These are phyloP conservation scores for Sorghum bicolor DNA, from an alignment of 176 grass and related monocot species.

Conservation along the genomic window DNA sequence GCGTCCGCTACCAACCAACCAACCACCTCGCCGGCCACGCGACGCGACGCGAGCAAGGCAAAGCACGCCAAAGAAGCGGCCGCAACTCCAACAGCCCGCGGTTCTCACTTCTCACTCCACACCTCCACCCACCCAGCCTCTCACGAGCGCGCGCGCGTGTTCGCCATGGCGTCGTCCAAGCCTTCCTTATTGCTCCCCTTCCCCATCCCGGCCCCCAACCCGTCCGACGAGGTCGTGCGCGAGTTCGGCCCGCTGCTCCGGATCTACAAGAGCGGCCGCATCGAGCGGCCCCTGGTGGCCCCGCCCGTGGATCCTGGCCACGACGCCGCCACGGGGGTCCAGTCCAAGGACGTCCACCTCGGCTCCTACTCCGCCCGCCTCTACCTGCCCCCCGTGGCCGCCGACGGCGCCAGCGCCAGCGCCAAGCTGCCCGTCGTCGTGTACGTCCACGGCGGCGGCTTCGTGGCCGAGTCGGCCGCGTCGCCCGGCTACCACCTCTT, in stretches of 20 bases:
- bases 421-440: conserved; percentile 30
- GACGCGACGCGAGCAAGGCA: background rate
- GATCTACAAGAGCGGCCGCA: conserved; percentile 48
- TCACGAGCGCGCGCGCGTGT: too few species aligned
- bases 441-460: conserved; percentile 47
- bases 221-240: conserved; percentile 27
- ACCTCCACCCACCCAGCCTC: too few species aligned
- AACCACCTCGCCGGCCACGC: background rate
- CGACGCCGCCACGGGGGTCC: conserved; percentile 38
- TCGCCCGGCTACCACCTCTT: conserved; percentile 38
- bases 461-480: conserved; percentile 35
- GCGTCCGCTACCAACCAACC: background rate
- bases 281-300: conserved; percentile 23
- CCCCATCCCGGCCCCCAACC: background rate
- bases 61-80: background rate
- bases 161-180: conserved; percentile 1
- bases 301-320: conserved; percentile 18
- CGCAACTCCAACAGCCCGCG: background rate
- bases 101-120: background rate
- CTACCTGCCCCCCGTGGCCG: conserved; percentile 29
- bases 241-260: conserved; percentile 39
- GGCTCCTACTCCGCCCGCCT: conserved; percentile 34
- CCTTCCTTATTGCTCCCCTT: background rate
- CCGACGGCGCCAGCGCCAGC: too few species aligned
- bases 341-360: conserved; percentile 43